These are phyloP conservation scores for Coccomyxa sp. DNA, from an alignment of 139 green algal species.

Conservation along the genomic window DNA sequence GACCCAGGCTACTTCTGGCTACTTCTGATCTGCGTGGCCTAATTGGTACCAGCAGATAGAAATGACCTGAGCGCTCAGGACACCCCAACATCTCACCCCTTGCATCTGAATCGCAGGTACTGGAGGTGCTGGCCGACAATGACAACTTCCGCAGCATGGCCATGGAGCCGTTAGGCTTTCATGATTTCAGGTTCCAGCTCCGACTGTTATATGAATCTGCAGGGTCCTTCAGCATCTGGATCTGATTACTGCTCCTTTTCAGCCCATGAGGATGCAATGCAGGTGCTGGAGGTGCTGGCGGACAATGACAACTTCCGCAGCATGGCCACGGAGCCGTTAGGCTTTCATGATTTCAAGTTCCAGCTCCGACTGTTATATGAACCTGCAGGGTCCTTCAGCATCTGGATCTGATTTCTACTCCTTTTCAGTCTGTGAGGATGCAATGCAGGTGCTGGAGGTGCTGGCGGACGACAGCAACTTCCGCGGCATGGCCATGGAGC, in stretches of 20 bases:
- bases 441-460: neutral
- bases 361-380: neutral
- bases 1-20: too few relatives aligned
- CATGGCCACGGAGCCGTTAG: neutral
- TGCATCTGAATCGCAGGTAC: neutral
- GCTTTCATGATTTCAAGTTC: neutral
- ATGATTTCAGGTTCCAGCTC: neutral
- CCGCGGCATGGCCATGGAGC: slow-evolving; percentile 12
- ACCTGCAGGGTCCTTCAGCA: neutral
- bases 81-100: too few relatives aligned
- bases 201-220: neutral
- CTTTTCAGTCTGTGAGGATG: neutral
- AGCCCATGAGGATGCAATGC: too few relatives aligned
- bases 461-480: slow-evolving; percentile 19
- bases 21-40: too few relatives aligned
- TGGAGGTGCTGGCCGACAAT: slow-evolving; percentile 17
- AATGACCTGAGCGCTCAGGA: too few relatives aligned
- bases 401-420: neutral
- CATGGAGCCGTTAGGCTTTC: slow-evolving; percentile 10
- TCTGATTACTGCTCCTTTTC: too few relatives aligned
- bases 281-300: neutral
- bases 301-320: neutral
- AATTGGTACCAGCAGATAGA: too few relatives aligned
- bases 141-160: slow-evolving; percentile 12
- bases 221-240: neutral